Evolutionary conservation across 768 basidiomycete genomes (phyloP).

Genomic region (Psilocybe cubensis): DNA sequence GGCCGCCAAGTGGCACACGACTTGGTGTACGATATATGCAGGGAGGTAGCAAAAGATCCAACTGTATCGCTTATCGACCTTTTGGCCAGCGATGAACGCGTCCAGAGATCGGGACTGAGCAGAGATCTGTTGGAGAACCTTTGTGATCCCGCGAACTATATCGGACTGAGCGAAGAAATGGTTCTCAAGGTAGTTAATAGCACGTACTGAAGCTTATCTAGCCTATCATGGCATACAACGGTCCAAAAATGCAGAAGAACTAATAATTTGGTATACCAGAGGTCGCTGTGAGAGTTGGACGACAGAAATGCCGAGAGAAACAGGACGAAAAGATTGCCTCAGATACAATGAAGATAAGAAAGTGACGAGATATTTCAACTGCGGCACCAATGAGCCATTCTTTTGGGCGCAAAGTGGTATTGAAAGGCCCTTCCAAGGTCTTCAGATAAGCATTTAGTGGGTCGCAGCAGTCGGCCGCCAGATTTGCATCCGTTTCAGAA

Average conservation of each 20-base stretch:
- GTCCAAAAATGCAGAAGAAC: background rate
- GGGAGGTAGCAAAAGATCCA: slow-evolving; percentile 23
- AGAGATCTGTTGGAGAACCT: slow-evolving; percentile 30
- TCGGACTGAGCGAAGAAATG: slow-evolving; percentile 40
- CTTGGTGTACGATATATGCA: slow-evolving; percentile 46
- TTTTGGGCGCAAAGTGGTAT: no score
- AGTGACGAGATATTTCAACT: no score
- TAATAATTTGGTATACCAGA: background rate
- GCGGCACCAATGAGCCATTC: no score
- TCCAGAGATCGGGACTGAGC: slow-evolving; percentile 28
- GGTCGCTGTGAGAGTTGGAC: background rate
- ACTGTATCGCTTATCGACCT: slow-evolving; percentile 34
- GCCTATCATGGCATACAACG: background rate
- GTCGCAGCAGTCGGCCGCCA: no score
- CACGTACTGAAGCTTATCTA: background rate
- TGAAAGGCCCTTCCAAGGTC: no score
- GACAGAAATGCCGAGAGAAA: background rate
- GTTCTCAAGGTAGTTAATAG: slow-evolving; percentile 22
- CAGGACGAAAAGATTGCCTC: no score
- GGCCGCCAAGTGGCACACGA: slow-evolving; percentile 51
- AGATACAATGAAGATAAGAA: no score
- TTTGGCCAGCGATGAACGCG: slow-evolving; percentile 30
- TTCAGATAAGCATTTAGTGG: no score
- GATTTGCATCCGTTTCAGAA: no score
- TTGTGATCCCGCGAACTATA: slow-evolving; percentile 42